A percentile compares a stretch with the other conserved stretches of the same genome.
Evolutionary conservation across 805 yeast genomes (phyloP).

Genomic region (Saccharomycopsis oosterbeekiorum): DNA sequence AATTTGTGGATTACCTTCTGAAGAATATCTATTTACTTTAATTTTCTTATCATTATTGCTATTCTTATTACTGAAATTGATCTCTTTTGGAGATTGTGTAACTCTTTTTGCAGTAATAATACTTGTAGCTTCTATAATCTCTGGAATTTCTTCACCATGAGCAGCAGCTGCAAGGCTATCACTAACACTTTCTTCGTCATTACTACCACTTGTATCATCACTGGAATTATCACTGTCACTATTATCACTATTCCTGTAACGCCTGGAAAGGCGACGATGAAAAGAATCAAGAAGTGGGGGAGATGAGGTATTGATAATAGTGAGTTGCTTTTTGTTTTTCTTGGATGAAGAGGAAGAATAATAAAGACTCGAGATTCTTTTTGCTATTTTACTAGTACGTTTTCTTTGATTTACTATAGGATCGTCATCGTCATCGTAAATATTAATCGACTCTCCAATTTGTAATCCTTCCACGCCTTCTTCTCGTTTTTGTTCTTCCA

Average conservation of each 20-base stretch:
- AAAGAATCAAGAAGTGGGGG: not conserved
- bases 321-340: not conserved
- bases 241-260: not conserved
- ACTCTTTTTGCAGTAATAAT: conserved; percentile 3
- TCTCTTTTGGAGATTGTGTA: not conserved
- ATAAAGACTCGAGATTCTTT: not conserved
- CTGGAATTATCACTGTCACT: not conserved
- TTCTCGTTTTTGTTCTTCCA: not conserved
- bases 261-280: not conserved
- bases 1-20: not conserved
- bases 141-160: not conserved
- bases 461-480: not conserved
- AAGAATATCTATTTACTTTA: too few relatives aligned
- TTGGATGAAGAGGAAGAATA: not conserved
- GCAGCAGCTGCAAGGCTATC: not conserved
- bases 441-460: not conserved
- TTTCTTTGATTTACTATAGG: not conserved
- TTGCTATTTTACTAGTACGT: not conserved
- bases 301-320: not conserved
- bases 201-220: not conserved
- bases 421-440: not conserved
- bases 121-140: not conserved
- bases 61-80: not conserved
- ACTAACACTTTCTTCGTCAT: not conserved
- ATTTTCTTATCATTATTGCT: not conserved